Base-by-base conservation (phyloP, 129 eudicot genomes). In the Pseudognaphalium luteoalbum region DNA sequence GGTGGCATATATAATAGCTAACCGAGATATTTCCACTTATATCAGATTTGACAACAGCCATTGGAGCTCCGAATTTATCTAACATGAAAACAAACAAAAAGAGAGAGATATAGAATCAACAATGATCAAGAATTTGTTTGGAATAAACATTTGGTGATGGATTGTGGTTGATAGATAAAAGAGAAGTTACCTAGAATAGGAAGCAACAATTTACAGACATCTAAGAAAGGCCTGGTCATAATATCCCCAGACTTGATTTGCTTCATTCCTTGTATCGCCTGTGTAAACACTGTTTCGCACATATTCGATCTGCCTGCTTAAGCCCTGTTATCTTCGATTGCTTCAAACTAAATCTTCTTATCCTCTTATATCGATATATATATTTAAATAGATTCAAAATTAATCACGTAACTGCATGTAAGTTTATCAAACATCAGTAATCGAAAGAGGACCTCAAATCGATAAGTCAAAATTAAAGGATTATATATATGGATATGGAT, bases 51-150 rank as follows among this genome's bases (percentile, higher is more conserved):
- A 93, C 92, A 14, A 90, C 86, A 25, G 95, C 88, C 98, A 93
- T 88, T 3, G 95, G 85, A 78, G 98, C 94, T 72, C 98, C 98
- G 76, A 93, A 93, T 71, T 93, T 83, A 57, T 93, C 98, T 93
- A 84, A 33, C 72, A 75, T 61, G 60, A 73, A 20, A 70, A 16
- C 12, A 3, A 39, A 8, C 44, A 39, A 39, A 39, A 39, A 39
- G 4, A 34, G 5, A 34, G n/a, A n/a, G n/a, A n/a, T n/a, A n/a
- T n/a, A n/a, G n/a, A n/a, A n/a, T n/a, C n/a, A n/a, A n/a, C n/a
- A 7, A 7, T 35, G 39, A 35, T 35, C 6, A 0, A 5, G 39
- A 30, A 30, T 30, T 30, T 32, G 34, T 32, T 32, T 1, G 1
- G 34, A 32, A 32, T 32, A 32, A 32, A 32, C 34, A 32, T 32